Conservation (phyloP, 2,329 filamentous ascomycete species). For the Cytospora mali region DNA sequence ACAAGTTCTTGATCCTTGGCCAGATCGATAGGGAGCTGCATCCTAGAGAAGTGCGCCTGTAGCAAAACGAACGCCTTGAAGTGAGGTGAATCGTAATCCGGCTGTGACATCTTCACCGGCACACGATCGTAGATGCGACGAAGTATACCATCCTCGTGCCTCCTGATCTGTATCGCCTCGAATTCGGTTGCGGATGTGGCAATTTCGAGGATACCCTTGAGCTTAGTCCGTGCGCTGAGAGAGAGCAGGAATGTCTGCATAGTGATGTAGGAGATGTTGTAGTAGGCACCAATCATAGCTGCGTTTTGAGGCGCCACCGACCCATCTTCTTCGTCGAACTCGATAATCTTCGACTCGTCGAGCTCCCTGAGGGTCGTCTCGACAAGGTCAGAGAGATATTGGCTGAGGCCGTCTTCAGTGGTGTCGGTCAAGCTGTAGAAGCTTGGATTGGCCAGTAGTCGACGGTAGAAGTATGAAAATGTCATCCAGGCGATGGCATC, state of each 20-base stretch:
- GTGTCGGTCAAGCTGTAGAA: conserved; percentile 91
- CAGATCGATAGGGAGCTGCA: conserved; percentile 94
- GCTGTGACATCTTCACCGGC: conserved; percentile 91
- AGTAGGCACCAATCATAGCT: conserved; percentile 98
- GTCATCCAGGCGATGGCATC: conserved; percentile 98
- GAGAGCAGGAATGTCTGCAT: conserved; percentile 99
- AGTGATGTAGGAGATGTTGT: conserved; percentile 98
- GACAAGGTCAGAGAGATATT: conserved; percentile 90
- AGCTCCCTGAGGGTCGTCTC: conserved; percentile 91
- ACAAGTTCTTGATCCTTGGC: conserved; percentile 94
- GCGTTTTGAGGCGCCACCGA: conserved; percentile 87
- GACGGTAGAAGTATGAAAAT: conserved; percentile 97
- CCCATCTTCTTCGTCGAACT: conserved; percentile 93
- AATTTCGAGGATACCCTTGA: conserved; percentile 96
- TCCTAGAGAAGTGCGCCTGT: conserved; percentile 95
- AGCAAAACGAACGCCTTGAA: conserved; percentile 98
- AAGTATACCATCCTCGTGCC: conserved; percentile 86
- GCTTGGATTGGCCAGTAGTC: conserved; percentile 91
- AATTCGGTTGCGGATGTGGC: conserved; percentile 97
- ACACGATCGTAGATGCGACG: conserved; percentile 92
- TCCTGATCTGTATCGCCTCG: conserved; percentile 88
- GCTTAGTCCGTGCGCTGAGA: conserved; percentile 82
- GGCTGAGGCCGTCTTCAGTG: conserved; percentile 89
- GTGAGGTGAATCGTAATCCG: conserved; percentile 87
- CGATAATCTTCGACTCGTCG: conserved; percentile 90